Base-by-base conservation (phyloP, 495 filamentous ascomycete species). In the Penicillium odoratum region DNA sequence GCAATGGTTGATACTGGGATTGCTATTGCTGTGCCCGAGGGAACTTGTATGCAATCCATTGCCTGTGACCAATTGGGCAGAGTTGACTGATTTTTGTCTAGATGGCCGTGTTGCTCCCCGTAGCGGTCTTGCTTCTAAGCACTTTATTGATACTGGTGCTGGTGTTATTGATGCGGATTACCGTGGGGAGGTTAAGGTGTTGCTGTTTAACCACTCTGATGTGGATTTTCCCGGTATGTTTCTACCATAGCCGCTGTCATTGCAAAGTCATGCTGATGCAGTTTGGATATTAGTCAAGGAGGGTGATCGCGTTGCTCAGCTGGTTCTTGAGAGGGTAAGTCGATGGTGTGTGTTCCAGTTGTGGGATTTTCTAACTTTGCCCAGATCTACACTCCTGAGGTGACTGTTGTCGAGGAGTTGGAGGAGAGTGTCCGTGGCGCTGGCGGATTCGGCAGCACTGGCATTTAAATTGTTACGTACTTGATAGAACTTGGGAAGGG, bases 141-240 rank as follows among this genome's bases (percentile, higher is more conserved):
- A 96, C 76, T 91, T 90, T 78, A 97, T 98, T 70, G 91, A 97
- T 71, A 90, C 88, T 2, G 91, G 93, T 55, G 94, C 94, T 3
- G 94, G 94, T 33, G 94, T 98, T 51, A 96, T 98, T 68, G 94
- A 98, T 77, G 91, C 93, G 7, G 94, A 98, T 71, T 98, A 98
- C 79, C 84, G 94, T 26, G 94, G 94, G 16, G 89, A 88, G 58
- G 88, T 98, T 60, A 96, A 92, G 80, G 88, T 98, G 21, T 78
- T 98, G 63, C 81, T 98, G 40, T 97, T 97, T 69, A 98, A 98
- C 79, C 88, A 95, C 74, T 80, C 79, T 13, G 92, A 94, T 13
- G 77, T 74, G 18, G 93, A 97, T 65, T 98, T 94, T 65, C 78
- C 81, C 51, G 59, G 74, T 77, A 74, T 43, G 68, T 58, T 29